Evolutionary conservation across 345 rosid species (phyloP).

Genomic region (Abelmoschus esculentus): DNA sequence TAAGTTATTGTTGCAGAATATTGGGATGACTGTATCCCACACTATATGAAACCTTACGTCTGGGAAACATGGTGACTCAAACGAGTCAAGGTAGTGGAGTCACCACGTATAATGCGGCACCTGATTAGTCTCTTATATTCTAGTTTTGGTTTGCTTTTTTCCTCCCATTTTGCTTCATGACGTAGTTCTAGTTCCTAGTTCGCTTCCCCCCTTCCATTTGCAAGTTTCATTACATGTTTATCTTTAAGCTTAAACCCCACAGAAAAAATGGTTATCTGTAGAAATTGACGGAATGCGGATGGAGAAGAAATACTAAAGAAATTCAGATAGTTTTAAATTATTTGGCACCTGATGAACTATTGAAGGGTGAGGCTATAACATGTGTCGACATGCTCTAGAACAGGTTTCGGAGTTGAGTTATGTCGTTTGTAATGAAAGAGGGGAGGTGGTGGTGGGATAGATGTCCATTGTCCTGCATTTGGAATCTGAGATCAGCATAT

Average conservation of each 20-base stretch:
- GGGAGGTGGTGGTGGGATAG: not conserved
- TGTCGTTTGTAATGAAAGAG: not conserved
- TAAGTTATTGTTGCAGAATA: not conserved
- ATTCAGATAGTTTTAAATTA: too few relatives aligned
- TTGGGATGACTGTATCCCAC: conserved; percentile 17
- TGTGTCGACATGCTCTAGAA: not conserved
- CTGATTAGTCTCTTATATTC: too few relatives aligned
- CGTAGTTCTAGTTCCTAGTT: not conserved
- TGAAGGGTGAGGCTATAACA: not conserved
- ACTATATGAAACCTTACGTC: not conserved
- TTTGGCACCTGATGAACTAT: not conserved
- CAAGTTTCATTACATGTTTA: conserved; percentile 22
- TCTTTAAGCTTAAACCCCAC: conserved; percentile 70
- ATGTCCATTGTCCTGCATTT: not conserved
- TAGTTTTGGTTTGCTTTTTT: not conserved
- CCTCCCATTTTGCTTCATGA: not conserved
- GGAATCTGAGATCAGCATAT: not conserved
- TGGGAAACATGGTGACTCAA: not conserved
- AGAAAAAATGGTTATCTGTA: not conserved
- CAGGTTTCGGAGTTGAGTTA: not conserved
- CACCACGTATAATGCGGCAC: not conserved
- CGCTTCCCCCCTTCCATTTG: conserved; percentile 10
- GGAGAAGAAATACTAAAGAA: not conserved
- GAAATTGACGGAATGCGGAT: not conserved
- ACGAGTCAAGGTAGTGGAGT: not conserved